Percentiles rank a stretch among this genome's conserved stretches.
These are phyloP conservation scores for Podaxis sp. DNA, from an alignment of 768 basidiomycete species.

Conservation along the genomic window DNA sequence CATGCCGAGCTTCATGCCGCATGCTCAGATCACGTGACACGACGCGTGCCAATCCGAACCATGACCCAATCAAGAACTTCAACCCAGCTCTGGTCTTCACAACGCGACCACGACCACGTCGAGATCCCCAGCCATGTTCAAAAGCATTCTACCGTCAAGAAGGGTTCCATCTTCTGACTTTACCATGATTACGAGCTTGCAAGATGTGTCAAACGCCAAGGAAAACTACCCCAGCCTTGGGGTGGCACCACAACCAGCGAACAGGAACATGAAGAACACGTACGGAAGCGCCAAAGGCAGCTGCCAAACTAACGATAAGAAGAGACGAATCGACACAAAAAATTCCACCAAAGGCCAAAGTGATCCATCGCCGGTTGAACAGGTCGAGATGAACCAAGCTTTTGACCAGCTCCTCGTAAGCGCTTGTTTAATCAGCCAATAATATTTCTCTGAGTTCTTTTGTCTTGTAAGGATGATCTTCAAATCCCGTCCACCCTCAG, in stretches of 20 bases:
- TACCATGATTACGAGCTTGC: slow-evolving; percentile 60
- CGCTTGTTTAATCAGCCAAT: slow-evolving; percentile 3
- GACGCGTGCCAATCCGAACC: slow-evolving; percentile 32
- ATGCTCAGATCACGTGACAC: slow-evolving; percentile 15
- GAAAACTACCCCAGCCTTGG: slow-evolving; percentile 54
- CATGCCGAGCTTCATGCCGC: neutral
- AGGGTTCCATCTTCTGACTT: slow-evolving; percentile 66
- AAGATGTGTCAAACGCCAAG: slow-evolving; percentile 49
- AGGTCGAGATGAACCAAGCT: slow-evolving; percentile 52
- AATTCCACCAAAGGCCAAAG: slow-evolving; percentile 26
- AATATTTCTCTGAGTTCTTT: slow-evolving; percentile 4
- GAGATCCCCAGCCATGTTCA: slow-evolving; percentile 57
- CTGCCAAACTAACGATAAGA: slow-evolving; percentile 43
- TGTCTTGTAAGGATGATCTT: slow-evolving; percentile 65
- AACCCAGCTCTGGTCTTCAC: slow-evolving; percentile 15
- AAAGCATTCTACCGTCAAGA: slow-evolving; percentile 70
- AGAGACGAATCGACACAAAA: slow-evolving; percentile 28
- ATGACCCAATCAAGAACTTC: slow-evolving; percentile 26
- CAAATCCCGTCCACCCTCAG: slow-evolving; percentile 80
- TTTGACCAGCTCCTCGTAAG: slow-evolving; percentile 82
- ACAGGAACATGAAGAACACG: slow-evolving; percentile 21
- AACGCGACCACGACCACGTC: slow-evolving; percentile 14
- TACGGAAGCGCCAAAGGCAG: slow-evolving; percentile 28
- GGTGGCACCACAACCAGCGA: slow-evolving; percentile 16
- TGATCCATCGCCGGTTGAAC: slow-evolving; percentile 21